A percentile compares a stretch with the other conserved stretches of the same genome.
These are phyloP conservation scores for Eimeria sp. DNA, from an alignment of 169 alveolate genomes.

Conservation along the genomic window DNA sequence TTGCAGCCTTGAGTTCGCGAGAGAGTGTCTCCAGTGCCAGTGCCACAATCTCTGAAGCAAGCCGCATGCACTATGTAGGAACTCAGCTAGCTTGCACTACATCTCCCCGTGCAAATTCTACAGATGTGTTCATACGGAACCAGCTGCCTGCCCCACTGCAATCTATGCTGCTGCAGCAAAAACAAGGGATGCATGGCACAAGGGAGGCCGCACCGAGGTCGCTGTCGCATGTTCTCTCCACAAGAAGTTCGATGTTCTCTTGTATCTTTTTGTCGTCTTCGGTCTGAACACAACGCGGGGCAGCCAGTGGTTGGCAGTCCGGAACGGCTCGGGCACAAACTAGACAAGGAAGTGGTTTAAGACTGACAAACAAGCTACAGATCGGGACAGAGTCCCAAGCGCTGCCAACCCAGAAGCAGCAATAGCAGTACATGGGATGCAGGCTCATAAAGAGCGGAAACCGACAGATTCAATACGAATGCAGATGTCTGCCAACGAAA, in stretches of 20 bases:
- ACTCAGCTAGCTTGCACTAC: background rate
- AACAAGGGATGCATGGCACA: background rate
- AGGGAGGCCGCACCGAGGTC: slow-evolving; percentile 70
- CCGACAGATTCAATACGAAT: background rate
- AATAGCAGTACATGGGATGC: background rate
- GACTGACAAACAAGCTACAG: background rate
- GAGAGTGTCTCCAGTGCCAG: slow-evolving; percentile 84
- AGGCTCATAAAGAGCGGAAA: background rate
- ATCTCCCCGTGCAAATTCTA: background rate
- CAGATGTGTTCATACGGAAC: background rate
- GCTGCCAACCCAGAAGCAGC: background rate
- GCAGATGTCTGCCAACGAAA: background rate
- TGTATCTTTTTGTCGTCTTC: slow-evolving; percentile 82
- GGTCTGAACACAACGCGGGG: slow-evolving; percentile 46
- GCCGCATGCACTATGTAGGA: background rate
- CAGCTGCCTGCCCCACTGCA: background rate
- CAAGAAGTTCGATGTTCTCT: slow-evolving; percentile 81
- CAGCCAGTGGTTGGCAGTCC: background rate
- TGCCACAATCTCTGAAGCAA: slow-evolving; percentile 72
- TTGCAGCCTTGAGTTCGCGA: slow-evolving; percentile 88
- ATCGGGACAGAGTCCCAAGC: background rate
- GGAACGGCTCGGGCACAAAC: background rate
- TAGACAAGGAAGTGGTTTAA: background rate
- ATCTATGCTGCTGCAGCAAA: slow-evolving; percentile 10
- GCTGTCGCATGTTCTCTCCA: slow-evolving; percentile 77